Conservation (phyloP, 805 yeast species). For the Kurtzmaniella fragi region DNA sequence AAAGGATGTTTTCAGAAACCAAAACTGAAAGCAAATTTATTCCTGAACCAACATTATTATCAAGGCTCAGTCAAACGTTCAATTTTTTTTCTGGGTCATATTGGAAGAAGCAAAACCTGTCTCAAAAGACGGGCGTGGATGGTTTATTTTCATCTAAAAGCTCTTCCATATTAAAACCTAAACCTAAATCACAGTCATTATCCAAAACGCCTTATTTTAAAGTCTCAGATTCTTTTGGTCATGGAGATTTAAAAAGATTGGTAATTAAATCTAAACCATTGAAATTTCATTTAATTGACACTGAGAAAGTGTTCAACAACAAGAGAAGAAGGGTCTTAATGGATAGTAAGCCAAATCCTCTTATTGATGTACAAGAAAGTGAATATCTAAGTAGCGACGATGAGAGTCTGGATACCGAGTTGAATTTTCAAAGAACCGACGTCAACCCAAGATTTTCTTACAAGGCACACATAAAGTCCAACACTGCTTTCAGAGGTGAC, state of each 20-base stretch:
- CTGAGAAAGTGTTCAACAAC: constrained; percentile 34
- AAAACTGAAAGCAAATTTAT: constrained; percentile 8
- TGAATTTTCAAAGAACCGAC: background rate
- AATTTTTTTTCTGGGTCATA: constrained; percentile 15
- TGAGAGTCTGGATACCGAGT: constrained; percentile 2
- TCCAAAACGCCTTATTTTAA: constrained; percentile 6
- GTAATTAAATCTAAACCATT: constrained; percentile 37
- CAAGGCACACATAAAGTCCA: background rate
- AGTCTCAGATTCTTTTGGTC: constrained; percentile 12
- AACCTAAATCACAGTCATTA: background rate
- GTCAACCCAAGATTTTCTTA: background rate
- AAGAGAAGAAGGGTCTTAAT: constrained; percentile 25
- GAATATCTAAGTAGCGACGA: constrained; percentile 20
- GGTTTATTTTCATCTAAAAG: background rate
- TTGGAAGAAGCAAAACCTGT: constrained; percentile 1
- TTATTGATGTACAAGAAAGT: constrained; percentile 13
- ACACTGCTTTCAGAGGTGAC: background rate
- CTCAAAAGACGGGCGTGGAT: background rate
- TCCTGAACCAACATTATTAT: constrained; percentile 22
- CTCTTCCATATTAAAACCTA: background rate
- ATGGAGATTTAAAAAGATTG: constrained; percentile 28
- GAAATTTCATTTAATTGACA: constrained; percentile 37
- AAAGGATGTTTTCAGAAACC: constrained; percentile 12
- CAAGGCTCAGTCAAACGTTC: constrained; percentile 31
- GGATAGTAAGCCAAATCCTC: constrained; percentile 8